Evolutionary conservation across 2,329 filamentous ascomycete genomes (phyloP).

Genomic region (Phaeophleospora eucalypticola): DNA sequence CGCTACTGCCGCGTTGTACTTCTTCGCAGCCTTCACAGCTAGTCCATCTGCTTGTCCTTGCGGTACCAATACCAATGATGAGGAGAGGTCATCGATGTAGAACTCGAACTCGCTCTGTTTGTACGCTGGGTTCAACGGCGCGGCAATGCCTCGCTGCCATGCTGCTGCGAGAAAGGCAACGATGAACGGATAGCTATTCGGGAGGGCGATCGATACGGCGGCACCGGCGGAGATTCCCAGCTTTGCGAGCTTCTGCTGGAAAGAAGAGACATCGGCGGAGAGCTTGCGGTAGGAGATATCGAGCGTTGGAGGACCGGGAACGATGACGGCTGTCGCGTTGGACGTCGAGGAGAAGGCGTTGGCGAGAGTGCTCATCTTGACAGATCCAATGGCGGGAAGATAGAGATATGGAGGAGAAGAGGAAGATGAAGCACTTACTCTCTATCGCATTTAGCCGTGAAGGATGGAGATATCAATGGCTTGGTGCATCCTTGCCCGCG

Average conservation of each 20-base stretch:
- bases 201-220: conserved; percentile 76
- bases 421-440: neutral
- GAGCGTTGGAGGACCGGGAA: conserved; percentile 64
- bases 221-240: conserved; percentile 66
- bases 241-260: conserved; percentile 73
- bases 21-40: conserved; percentile 71
- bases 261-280: conserved; percentile 59
- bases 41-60: conserved; percentile 62
- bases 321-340: conserved; percentile 62
- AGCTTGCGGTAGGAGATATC: conserved; percentile 68
- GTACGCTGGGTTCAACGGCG: conserved; percentile 82
- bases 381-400: neutral
- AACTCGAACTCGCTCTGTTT: conserved; percentile 90
- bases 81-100: conserved; percentile 83
- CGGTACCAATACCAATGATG: conserved; percentile 72
- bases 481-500: neutral
- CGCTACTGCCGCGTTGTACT: conserved; percentile 77
- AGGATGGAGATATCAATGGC: neutral
- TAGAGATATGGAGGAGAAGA: neutral
- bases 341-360: conserved; percentile 53
- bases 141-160: conserved; percentile 80
- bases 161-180: conserved; percentile 79
- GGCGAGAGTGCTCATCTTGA: conserved; percentile 53
- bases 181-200: conserved; percentile 85
- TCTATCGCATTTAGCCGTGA: neutral